Conservation (phyloP, 805 yeast species). For the Kazachstania bromeliacearum region DNA sequence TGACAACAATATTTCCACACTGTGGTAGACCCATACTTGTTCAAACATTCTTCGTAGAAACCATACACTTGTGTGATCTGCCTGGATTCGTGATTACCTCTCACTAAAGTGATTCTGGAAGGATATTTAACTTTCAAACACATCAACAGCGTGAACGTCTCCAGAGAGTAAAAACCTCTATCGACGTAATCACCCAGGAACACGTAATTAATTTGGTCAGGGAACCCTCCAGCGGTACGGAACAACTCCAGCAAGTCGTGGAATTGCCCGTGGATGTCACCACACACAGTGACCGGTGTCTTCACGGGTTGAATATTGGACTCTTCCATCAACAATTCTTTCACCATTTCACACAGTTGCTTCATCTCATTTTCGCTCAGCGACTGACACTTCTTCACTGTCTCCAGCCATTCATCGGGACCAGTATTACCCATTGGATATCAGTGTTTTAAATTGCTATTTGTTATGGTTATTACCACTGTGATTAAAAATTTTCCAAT, state of each 20-base stretch:
- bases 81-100: conserved; percentile 97
- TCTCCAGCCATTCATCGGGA: conserved; percentile 95
- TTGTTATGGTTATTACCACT: no score
- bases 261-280: conserved; percentile 97
- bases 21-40: conserved; percentile 87
- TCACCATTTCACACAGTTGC: conserved; percentile 88
- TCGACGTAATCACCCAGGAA: conserved; percentile 96
- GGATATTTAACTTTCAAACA: conserved; percentile 86
- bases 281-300: conserved; percentile 91
- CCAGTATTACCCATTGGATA: no score
- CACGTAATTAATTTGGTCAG: conserved; percentile 70
- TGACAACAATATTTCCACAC: conserved; percentile 97
- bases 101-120: conserved; percentile 72
- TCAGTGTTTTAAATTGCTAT: no score
- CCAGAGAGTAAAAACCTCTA: conserved; percentile 92
- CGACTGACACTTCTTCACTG: conserved; percentile 80
- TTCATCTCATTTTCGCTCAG: conserved; percentile 91
- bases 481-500: no score
- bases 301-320: conserved; percentile 90
- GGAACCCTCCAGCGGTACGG: conserved; percentile 87
- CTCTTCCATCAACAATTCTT: conserved; percentile 92
- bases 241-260: conserved; percentile 88
- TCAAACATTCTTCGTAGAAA: conserved; percentile 89
- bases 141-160: conserved; percentile 89
- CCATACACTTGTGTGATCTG: conserved; percentile 99